Base-by-base conservation (phyloP, 257 asterid genomes). In the Schizonepeta tenuifolia region DNA sequence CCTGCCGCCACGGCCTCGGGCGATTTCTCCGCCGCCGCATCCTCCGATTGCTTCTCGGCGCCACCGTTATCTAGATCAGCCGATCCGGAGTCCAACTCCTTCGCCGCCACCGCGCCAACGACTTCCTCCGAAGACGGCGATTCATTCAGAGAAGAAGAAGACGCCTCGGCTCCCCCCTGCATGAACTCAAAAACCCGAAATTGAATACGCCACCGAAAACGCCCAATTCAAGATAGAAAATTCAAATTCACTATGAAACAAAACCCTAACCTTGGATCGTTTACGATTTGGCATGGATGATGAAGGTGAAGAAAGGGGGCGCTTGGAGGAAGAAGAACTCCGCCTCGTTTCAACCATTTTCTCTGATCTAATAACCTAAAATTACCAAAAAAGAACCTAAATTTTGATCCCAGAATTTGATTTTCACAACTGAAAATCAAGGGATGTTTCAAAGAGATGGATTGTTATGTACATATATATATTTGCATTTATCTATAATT, bases 261-360 rank as follows among this genome's bases (percentile, higher is more conserved):
- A 75, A 86, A 79, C 75, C 80, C 87, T 33, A 78, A 89, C 98
- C 98, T 91, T 94, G 77, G 96, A 85, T 83, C 98, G 88, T 79
- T 94, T 94, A 46, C 91, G 91, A 70, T 65, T 82, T 20, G 95
- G 90, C 50, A 67, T 49, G 50, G 97, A 79, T 55, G 96, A 84
- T 0, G 97, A 81, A 6, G 97, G 81, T 53, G 97, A 84, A 60
- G 91, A 67, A 11, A 85, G 87, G 21, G 94, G 82, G 53, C 97
- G 96, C 75, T 94, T 94, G 2, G 98, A 87, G 46, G 97, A 79
- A 76, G 96, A 86, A 15, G 98, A 85, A 57, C 96, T 78, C 69
- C 98, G 85, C 76, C 97, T 87, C 67, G 97, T 94, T 78, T 91
- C 97, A 35, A 93, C 98, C 98, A 93, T 93, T 57, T 72, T 71